A percentile compares a stretch with the other conserved stretches of the same genome.
Evolutionary conservation across 1,284 basidiomycete species (phyloP).

Genomic region (Xerocomus amazonicus): DNA sequence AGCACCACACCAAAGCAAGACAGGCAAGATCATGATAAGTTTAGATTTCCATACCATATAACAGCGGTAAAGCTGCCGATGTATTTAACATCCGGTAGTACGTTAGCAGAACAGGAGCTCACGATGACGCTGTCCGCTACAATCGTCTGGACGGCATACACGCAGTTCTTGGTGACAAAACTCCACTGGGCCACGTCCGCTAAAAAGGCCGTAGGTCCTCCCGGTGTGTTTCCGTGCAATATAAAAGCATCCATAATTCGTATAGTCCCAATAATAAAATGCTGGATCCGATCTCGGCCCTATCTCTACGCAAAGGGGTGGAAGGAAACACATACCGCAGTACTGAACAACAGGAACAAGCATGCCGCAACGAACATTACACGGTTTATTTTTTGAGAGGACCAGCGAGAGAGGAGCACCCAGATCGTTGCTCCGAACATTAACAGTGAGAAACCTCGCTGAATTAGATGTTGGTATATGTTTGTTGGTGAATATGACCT

Average conservation of each 20-base stretch:
- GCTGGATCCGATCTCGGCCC: background rate
- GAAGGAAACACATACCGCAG: background rate
- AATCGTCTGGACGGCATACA: constrained; percentile 1
- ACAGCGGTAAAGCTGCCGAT: constrained; percentile 2
- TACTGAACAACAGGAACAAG: background rate
- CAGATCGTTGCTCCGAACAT: constrained; percentile 1
- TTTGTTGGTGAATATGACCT: background rate
- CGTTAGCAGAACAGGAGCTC: background rate
- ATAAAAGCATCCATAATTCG: background rate
- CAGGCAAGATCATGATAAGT: constrained; percentile 1
- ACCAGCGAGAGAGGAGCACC: background rate
- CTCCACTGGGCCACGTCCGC: constrained; percentile 2
- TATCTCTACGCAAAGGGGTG: background rate
- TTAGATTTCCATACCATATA: constrained; percentile 2
- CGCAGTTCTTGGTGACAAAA: constrained; percentile 1
- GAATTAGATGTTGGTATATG: background rate
- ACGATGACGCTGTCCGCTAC: constrained; percentile 1
- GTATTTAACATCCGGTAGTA: background rate
- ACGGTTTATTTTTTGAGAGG: background rate
- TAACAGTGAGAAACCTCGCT: background rate
- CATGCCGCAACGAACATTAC: background rate
- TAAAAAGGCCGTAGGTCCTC: background rate
- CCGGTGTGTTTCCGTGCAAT: background rate
- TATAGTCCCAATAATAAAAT: background rate
- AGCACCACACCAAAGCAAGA: background rate